Conservation (phyloP, 1,284 basidiomycete genomes). For the Papiliotrema flavescens region DNA sequence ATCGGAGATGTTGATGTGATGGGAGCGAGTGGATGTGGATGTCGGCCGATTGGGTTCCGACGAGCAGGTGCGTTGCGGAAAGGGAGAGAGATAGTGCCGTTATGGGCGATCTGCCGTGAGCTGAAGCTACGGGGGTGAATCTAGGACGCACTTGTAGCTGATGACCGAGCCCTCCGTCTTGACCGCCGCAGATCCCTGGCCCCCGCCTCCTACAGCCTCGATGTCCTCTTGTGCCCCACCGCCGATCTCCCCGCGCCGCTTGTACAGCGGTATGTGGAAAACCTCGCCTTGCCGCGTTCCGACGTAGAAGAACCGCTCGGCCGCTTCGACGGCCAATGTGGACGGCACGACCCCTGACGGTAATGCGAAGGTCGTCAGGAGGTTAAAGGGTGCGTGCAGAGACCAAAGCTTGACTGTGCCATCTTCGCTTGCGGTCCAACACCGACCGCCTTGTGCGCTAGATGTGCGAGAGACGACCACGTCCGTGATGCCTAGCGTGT, state of each 20-base stretch:
- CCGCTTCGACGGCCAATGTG: slow-evolving; percentile 69
- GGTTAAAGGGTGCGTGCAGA: slow-evolving; percentile 61
- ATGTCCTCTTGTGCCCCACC: slow-evolving; percentile 44
- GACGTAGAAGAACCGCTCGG: slow-evolving; percentile 84
- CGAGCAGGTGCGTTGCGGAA: slow-evolving; percentile 66
- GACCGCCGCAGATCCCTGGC: slow-evolving; percentile 61
- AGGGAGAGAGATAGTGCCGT: slow-evolving; percentile 70
- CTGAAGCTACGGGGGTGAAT: not conserved
- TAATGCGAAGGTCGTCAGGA: slow-evolving; percentile 82
- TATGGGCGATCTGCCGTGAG: slow-evolving; percentile 53
- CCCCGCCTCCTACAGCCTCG: slow-evolving; percentile 74
- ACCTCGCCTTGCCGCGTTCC: slow-evolving; percentile 67
- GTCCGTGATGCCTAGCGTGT: slow-evolving; percentile 83
- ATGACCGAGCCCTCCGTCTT: slow-evolving; percentile 53
- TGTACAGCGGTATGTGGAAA: slow-evolving; percentile 76
- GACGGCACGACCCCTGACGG: slow-evolving; percentile 57
- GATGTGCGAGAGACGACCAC: slow-evolving; percentile 63
- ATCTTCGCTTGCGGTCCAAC: slow-evolving; percentile 76
- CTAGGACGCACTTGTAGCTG: slow-evolving; percentile 16
- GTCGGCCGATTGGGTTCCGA: slow-evolving; percentile 68
- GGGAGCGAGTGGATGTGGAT: slow-evolving; percentile 81
- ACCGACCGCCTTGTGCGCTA: slow-evolving; percentile 30
- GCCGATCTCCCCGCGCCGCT: slow-evolving; percentile 54
- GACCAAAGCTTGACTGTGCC: slow-evolving; percentile 96
- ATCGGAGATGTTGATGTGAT: slow-evolving; percentile 82